Conservation (phyloP, 371 early-diverging fungal genomes). For the Mortierella polycephala region DNA sequence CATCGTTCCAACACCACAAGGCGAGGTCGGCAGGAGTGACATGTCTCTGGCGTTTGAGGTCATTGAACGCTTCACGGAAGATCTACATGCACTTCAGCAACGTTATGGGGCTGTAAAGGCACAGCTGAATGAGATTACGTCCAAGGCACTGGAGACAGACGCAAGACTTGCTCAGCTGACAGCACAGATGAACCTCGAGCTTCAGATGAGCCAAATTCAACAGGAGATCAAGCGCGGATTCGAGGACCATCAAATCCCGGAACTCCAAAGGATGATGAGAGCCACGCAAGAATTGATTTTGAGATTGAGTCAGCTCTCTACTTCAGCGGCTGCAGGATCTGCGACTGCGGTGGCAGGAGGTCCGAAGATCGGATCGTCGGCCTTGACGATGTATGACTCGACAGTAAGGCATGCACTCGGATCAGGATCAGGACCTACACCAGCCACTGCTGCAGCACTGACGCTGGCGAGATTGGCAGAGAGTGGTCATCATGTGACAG, state of each 20-base stretch:
- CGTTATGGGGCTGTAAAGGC: constrained; percentile 21
- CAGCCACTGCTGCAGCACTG: constrained; percentile 19
- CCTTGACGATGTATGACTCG: not conserved
- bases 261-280: constrained; percentile 38
- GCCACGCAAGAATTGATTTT: constrained; percentile 48
- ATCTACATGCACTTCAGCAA: constrained; percentile 36
- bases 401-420: constrained; percentile 3
- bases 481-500: constrained; percentile 8
- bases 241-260: constrained; percentile 41
- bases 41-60: constrained; percentile 50
- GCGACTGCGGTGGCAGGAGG: constrained; percentile 39
- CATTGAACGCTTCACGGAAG: constrained; percentile 43
- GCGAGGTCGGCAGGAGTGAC: constrained; percentile 41
- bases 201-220: constrained; percentile 35
- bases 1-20: constrained; percentile 29
- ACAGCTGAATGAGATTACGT: constrained; percentile 22
- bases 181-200: constrained; percentile 47
- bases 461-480: constrained; percentile 22
- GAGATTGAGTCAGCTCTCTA: constrained; percentile 35
- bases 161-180: constrained; percentile 39
- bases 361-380: constrained; percentile 5
- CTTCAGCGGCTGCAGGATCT: constrained; percentile 45
- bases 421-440: constrained; percentile 3
- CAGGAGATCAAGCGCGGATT: constrained; percentile 42
- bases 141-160: constrained; percentile 48